Percentiles rank a stretch among this genome's conserved stretches.
Evolutionary conservation across 2,329 filamentous ascomycete species (phyloP).

Genomic region (Acarospora socialis): DNA sequence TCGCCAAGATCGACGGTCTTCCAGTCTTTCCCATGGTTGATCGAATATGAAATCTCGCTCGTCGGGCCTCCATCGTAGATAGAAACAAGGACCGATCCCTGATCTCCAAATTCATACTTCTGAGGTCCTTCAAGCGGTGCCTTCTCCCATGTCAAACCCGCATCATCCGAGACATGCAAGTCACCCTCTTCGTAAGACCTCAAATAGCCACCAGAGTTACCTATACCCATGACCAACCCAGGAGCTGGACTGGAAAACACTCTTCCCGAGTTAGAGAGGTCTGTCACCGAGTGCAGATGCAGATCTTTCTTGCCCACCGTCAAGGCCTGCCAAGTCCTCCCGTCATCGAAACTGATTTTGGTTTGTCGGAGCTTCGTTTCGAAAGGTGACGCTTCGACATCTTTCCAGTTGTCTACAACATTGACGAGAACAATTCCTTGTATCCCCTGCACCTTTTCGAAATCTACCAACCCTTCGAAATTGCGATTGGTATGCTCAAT

Average conservation of each 20-base stretch:
- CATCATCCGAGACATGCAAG: slow-evolving; percentile 81
- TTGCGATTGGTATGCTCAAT: slow-evolving; percentile 87
- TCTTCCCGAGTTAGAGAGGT: slow-evolving; percentile 65
- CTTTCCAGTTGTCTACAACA: slow-evolving; percentile 70
- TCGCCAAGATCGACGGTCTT: slow-evolving; percentile 46
- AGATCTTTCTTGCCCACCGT: slow-evolving; percentile 52
- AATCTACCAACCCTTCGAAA: slow-evolving; percentile 63
- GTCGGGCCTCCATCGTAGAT: slow-evolving; percentile 54
- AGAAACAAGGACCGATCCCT: slow-evolving; percentile 77
- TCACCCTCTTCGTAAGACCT: slow-evolving; percentile 58
- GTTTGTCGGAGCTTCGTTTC: slow-evolving; percentile 52
- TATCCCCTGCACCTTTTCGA: slow-evolving; percentile 83
- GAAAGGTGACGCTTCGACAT: slow-evolving; percentile 44
- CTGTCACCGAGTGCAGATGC: slow-evolving; percentile 85
- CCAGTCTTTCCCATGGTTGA: slow-evolving; percentile 85
- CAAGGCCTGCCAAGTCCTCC: slow-evolving; percentile 65
- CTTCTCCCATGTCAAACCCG: slow-evolving; percentile 69
- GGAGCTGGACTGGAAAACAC: slow-evolving; percentile 91
- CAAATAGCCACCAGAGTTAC: slow-evolving; percentile 69
- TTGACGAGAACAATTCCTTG: slow-evolving; percentile 90
- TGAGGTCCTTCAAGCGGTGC: slow-evolving; percentile 63
- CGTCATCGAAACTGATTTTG: slow-evolving; percentile 89
- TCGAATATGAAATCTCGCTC: slow-evolving; percentile 57
- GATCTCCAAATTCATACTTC: slow-evolving; percentile 92
- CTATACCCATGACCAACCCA: slow-evolving; percentile 84